phyloP scores from a whole-genome alignment of 768 basidiomycete species.

The Guyanaporus albipodus region DNA sequence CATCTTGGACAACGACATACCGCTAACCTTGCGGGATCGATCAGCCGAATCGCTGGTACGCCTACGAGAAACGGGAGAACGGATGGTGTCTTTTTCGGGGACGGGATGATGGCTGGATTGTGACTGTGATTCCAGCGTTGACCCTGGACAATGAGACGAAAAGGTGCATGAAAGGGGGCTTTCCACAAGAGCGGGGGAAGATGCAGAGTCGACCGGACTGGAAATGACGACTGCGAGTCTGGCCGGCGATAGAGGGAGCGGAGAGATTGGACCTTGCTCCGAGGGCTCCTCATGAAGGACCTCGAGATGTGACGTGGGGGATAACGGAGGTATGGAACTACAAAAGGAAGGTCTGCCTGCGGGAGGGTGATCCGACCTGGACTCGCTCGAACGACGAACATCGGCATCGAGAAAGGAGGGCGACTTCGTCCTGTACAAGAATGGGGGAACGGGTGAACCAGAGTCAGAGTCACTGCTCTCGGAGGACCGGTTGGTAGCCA shows the following conservation, averaged over 20 bases:
- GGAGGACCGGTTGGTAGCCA: slow-evolving; percentile 35
- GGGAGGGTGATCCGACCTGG: slow-evolving; percentile 7
- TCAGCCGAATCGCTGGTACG: slow-evolving; percentile 19
- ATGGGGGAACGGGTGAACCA: not conserved
- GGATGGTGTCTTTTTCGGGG: slow-evolving; percentile 14
- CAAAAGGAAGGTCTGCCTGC: slow-evolving; percentile 21
- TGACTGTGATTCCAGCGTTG: slow-evolving; percentile 11
- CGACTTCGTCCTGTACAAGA: not conserved
- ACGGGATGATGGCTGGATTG: slow-evolving; percentile 7
- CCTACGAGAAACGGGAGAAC: slow-evolving; percentile 7
- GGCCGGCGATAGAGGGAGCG: not conserved
- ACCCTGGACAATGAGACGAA: slow-evolving; percentile 19
- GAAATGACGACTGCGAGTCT: slow-evolving; percentile 20
- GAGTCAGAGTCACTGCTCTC: slow-evolving; percentile 26
- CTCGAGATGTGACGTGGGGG: slow-evolving; percentile 25
- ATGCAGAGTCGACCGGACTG: slow-evolving; percentile 3
- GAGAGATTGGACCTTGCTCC: slow-evolving; percentile 15
- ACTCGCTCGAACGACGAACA: slow-evolving; percentile 10
- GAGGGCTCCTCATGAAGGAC: slow-evolving; percentile 30
- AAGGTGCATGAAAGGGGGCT: slow-evolving; percentile 26
- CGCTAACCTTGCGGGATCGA: slow-evolving; percentile 5
- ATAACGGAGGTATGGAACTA: slow-evolving; percentile 23
- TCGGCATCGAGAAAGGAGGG: slow-evolving; percentile 6
- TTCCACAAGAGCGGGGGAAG: slow-evolving; percentile 12
- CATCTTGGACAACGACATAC: slow-evolving; percentile 23